phyloP scores from a whole-genome alignment of 306 rosid species.

The Cyclanthera cordifolia region DNA sequence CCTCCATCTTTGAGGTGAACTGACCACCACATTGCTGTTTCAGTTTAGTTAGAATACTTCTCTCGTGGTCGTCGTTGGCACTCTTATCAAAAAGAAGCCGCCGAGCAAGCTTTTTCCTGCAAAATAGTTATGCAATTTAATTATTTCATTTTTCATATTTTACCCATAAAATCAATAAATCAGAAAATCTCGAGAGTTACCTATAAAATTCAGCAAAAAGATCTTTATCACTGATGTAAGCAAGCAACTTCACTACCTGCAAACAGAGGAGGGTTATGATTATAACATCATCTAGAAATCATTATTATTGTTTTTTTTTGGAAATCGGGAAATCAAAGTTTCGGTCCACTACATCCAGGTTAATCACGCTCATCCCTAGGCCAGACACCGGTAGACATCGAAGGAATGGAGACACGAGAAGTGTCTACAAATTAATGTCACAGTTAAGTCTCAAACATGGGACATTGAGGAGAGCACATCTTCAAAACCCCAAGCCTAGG shows the following conservation, averaged over 20 bases:
- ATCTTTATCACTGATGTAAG: constrained; percentile 48
- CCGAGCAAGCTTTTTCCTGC: constrained; percentile 49
- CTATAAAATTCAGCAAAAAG: constrained; percentile 42
- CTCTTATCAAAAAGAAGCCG: constrained; percentile 47
- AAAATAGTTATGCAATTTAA: constrained; percentile 3
- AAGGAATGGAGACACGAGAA: too few species aligned
- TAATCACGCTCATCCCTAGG: too few species aligned
- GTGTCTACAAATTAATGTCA: too few species aligned
- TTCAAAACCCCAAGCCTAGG: too few species aligned
- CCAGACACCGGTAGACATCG: too few species aligned
- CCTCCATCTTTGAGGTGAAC: constrained; percentile 51
- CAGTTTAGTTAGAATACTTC: constrained; percentile 41
- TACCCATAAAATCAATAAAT: neutral
- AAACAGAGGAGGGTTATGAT: constrained; percentile 3
- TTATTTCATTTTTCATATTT: neutral
- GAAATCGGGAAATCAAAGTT: too few species aligned
- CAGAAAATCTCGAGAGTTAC: constrained; percentile 7
- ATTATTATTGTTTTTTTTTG: too few species aligned
- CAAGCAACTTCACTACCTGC: constrained; percentile 42
- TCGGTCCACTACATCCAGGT: too few species aligned
- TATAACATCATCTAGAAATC: neutral
- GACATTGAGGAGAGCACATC: too few species aligned
- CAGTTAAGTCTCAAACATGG: too few species aligned
- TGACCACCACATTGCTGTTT: constrained; percentile 48
- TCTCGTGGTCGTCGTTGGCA: constrained; percentile 45